Base-by-base conservation (phyloP, 1,284 basidiomycete species). In the Cutaneotrichosporon arboriforme region DNA sequence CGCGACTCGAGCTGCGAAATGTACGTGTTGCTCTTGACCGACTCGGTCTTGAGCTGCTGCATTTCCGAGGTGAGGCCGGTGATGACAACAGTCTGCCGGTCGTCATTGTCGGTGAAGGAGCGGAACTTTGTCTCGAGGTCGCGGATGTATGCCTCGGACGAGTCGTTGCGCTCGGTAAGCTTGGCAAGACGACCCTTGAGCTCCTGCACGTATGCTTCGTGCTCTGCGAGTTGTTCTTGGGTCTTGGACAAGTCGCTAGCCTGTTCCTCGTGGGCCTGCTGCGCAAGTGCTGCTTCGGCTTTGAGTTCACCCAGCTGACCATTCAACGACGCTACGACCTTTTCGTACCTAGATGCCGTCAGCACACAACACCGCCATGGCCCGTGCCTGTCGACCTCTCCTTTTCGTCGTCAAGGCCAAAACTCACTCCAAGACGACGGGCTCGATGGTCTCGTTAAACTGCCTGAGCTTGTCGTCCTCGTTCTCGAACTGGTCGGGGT, bases 381-480 rank as follows among this genome's bases (percentile, higher is more conserved):
- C 33, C 41, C 21, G 21, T 43, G 21, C 36, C 36, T 10, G 41
- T 22, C 14, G 22, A n/a, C 9, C 10, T 35, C 26, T 47, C n/a
- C 43, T 31, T 31, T 31, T 31, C 26, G 26, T 31, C 26, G 26
- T 49, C 34, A 38, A 5, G 31, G 26, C 18, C 20, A 33, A 12
- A 40, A 62, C 63, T 64, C 49, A 69, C 77, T 97, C 94, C 72
- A 94, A 87, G 55, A 98, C 97, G 64, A 98, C 91, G 8, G 94
- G 94, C 35, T 92, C 93, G 18, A 97, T 92, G 53, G 96, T 94
- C 72, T 92, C 88, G 67, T 96, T 89, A 70, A 97, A 97, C 72
- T 87, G 89, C 22, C 59, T 47, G 33, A 60, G 40, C 53, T 57
- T 57, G 49, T 60, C 59, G 41, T 60, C 59, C 52, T 60, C 59